These are phyloP conservation scores for Penicillium sp. DNA, from an alignment of 2,329 filamentous ascomycete genomes.

Conservation along the genomic window DNA sequence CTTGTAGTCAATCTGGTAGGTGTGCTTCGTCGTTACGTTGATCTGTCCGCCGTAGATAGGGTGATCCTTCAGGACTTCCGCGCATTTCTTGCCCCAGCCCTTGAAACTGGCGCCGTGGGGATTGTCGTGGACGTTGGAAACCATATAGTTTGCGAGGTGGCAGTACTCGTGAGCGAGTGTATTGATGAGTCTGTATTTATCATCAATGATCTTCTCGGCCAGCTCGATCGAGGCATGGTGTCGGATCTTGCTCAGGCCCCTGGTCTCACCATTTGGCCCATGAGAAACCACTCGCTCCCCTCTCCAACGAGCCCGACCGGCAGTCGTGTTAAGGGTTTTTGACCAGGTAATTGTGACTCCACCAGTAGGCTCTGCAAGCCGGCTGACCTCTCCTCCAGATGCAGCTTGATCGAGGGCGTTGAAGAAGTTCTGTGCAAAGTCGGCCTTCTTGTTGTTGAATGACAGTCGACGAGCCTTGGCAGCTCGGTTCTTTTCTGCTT, in stretches of 20 bases:
- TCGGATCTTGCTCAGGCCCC: constrained; percentile 36
- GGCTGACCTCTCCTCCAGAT: constrained; percentile 55
- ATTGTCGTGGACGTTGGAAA: constrained; percentile 73
- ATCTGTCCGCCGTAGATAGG: constrained; percentile 67
- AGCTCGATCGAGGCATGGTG: constrained; percentile 83
- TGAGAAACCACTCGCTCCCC: constrained; percentile 51
- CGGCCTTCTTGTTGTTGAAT: constrained; percentile 61
- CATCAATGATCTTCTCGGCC: constrained; percentile 83
- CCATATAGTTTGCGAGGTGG: constrained; percentile 90
- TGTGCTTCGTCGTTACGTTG: constrained; percentile 86
- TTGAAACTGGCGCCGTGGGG: constrained; percentile 89
- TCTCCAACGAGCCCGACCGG: constrained; percentile 73
- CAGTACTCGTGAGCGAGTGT: constrained; percentile 97
- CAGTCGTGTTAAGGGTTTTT: constrained; percentile 67
- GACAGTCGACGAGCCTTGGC: constrained; percentile 51
- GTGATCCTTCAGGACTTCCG: constrained; percentile 42
- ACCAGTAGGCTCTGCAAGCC: constrained; percentile 58
- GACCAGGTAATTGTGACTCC: constrained; percentile 67
- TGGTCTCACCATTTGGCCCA: constrained; percentile 4
- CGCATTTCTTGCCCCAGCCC: constrained; percentile 61
- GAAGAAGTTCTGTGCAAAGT: constrained; percentile 62
- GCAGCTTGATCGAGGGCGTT: constrained; percentile 61
- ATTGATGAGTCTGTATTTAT: constrained; percentile 78
- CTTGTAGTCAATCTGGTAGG: constrained; percentile 89
- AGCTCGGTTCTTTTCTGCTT: constrained; percentile 45